These are phyloP conservation scores for Crithidia thermophila DNA, from an alignment of 208 protist genomes.

Conservation along the genomic window DNA sequence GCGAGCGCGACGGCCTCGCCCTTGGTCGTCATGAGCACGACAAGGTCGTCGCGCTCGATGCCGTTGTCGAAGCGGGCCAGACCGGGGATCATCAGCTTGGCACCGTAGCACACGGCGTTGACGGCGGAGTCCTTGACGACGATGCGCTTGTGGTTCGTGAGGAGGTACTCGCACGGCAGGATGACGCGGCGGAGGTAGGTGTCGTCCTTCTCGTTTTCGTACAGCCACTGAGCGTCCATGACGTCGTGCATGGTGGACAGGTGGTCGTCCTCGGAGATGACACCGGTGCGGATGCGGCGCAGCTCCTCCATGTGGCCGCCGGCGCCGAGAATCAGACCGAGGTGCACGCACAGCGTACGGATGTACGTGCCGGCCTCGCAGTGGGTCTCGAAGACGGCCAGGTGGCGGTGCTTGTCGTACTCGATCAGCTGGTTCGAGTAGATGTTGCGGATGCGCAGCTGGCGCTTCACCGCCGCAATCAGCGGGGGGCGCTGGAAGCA, in stretches of 20 bases:
- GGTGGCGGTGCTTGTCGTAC: conserved; percentile 97
- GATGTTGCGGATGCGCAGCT: conserved; percentile 99
- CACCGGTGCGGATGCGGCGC: conserved; percentile 97
- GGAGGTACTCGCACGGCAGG: conserved; percentile 98
- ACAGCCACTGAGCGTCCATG: conserved; percentile 98
- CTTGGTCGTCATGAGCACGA: conserved; percentile 99
- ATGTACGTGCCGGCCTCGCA: conserved; percentile 99
- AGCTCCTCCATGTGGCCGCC: conserved; percentile 99
- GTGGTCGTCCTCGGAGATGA: conserved; percentile 94
- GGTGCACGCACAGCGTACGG: conserved; percentile 99
- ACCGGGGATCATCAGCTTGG: conserved; percentile 99
- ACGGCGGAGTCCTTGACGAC: conserved; percentile 99
- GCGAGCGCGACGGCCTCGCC: conserved; percentile 99
- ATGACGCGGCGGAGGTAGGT: conserved; percentile 97
- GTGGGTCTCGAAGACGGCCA: conserved; percentile 98
- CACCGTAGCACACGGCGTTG: conserved; percentile 99
- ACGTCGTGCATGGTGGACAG: conserved; percentile 99
- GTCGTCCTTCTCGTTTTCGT: conserved; percentile 98
- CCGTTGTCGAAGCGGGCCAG: conserved; percentile 97
- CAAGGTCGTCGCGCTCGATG: conserved; percentile 97
- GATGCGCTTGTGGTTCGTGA: conserved; percentile 98
- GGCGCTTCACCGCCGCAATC: conserved; percentile 98
- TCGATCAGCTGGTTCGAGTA: conserved; percentile 99
- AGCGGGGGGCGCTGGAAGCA: conserved; percentile 99
- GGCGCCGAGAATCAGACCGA: conserved; percentile 98